phyloP scores from a whole-genome alignment of 768 basidiomycete species.

The Pleurotus citrinopileatus region DNA sequence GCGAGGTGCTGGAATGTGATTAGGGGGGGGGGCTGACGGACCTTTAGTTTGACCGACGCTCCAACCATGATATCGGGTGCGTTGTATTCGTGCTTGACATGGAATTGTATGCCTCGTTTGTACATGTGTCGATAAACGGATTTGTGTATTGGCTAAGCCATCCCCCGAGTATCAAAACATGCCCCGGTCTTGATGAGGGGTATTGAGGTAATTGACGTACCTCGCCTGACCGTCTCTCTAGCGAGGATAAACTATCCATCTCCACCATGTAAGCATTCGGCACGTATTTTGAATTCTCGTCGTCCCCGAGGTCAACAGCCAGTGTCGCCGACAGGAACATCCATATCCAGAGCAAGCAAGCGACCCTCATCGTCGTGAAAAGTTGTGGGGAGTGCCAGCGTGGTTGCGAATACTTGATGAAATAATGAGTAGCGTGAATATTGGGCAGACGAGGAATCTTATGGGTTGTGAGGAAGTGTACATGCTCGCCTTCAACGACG shows the following conservation, averaged over 20 bases:
- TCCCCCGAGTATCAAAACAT: background rate
- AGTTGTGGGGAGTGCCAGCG: no score
- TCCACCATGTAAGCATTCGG: constrained; percentile 9
- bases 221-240: background rate
- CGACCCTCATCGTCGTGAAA: no score
- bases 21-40: constrained; percentile 21
- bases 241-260: constrained; percentile 1
- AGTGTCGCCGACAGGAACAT: background rate
- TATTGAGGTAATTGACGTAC: background rate
- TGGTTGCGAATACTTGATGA: no score
- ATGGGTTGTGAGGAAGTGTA: no score
- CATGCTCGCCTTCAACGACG: no score
- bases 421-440: no score
- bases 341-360: no score
- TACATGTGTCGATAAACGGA: constrained; percentile 43
- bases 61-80: constrained; percentile 54
- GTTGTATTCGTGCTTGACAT: constrained; percentile 52
- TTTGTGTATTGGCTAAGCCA: constrained; percentile 29
- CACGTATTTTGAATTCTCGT: background rate
- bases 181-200: background rate
- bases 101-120: constrained; percentile 39
- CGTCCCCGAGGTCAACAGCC: background rate
- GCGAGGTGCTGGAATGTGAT: no score
- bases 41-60: constrained; percentile 49
- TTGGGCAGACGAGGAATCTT: no score